Percentiles rank a stretch among this genome's conserved stretches.
phyloP scores from a whole-genome alignment of 306 rosid species.

The Quercus wislizeni region DNA sequence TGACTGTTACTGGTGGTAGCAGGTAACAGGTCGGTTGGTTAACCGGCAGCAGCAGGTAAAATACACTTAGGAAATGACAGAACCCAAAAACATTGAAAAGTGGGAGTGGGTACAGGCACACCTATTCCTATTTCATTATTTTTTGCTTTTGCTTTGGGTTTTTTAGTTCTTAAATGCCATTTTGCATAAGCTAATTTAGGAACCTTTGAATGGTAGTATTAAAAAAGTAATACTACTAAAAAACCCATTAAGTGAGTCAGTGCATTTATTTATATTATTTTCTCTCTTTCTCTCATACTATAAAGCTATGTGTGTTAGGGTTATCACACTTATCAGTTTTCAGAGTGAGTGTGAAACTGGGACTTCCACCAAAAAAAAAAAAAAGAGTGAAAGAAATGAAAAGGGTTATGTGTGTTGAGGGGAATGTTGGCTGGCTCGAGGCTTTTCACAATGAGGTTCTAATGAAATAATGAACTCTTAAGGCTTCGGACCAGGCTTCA shows the following conservation, averaged over 20 bases:
- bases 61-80: conserved; percentile 25
- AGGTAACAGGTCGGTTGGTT: conserved; percentile 40
- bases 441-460: conserved; percentile 37
- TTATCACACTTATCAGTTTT: conserved; percentile 28
- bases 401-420: conserved; percentile 41
- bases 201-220: conserved; percentile 27
- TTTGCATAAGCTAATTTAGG: conserved; percentile 49
- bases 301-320: conserved; percentile 48
- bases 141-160: not conserved
- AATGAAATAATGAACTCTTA: not conserved
- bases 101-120: conserved; percentile 4
- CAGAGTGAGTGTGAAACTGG: conserved; percentile 6
- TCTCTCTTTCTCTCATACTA: conserved; percentile 20
- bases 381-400: not conserved
- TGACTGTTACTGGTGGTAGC: conserved; percentile 38
- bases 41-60: conserved; percentile 45
- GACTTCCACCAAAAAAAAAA: not conserved
- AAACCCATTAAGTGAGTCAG: conserved; percentile 26
- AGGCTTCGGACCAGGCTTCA: conserved; percentile 97
- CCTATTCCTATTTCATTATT: too few species aligned
- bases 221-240: too few species aligned
- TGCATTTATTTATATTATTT: not conserved
- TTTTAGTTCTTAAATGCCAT: conserved; percentile 20
- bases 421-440: conserved; percentile 99
- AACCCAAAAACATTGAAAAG: not conserved